Base-by-base conservation (phyloP, 352 stramenopile genomes). In the Globisporangium solare region DNA sequence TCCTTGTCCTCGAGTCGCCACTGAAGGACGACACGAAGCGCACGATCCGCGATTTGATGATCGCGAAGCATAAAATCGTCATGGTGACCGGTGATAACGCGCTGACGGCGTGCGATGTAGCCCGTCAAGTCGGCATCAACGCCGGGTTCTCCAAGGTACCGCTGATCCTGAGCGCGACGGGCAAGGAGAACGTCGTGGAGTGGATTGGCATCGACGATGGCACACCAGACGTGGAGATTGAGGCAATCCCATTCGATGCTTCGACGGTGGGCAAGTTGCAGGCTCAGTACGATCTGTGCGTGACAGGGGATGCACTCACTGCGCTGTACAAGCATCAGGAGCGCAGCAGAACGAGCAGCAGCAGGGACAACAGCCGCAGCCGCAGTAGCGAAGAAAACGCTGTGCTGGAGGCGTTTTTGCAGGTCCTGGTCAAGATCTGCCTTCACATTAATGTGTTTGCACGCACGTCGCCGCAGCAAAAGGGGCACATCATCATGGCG, bases 11-110 rank as follows among this genome's bases (percentile, higher is more conserved):
- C 17, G 80, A 96, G 51, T 98, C 89, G 66, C 92, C 94, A 2
- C 67, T 98, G 10, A 98, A 98, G 70, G 64, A 67, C 37, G 84
- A 98, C 71, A 97, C 92, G 13, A 81, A 72, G 46, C 62, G 74
- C 6, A 86, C 95, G 14, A 82, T 98, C 27, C 65, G 74, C 17
- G 78, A 97, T 59, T 72, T 99, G 6, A 54, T 76, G 21, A 59
- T 54, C 11, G 89, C 83, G 31, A 74, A 82, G 17, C 90, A 98
- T 63, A 57, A 76, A 27, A 69, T 91, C 17, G 76, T 95, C 10
- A 98, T 99, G 71, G 97, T 98, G 66, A 99, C 96, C 2, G 96
- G 96, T 37, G 96, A 99, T 69, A 90, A 89, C 40, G 70, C 90
- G 6, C 77, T 98, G 22, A 99, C 96, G 22, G 95, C 95, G 2